Evolutionary conservation across 2,329 filamentous ascomycete species (phyloP), one percentile per base, ranked within the genome.

Genomic region (Aspergillus intermedius): DNA sequence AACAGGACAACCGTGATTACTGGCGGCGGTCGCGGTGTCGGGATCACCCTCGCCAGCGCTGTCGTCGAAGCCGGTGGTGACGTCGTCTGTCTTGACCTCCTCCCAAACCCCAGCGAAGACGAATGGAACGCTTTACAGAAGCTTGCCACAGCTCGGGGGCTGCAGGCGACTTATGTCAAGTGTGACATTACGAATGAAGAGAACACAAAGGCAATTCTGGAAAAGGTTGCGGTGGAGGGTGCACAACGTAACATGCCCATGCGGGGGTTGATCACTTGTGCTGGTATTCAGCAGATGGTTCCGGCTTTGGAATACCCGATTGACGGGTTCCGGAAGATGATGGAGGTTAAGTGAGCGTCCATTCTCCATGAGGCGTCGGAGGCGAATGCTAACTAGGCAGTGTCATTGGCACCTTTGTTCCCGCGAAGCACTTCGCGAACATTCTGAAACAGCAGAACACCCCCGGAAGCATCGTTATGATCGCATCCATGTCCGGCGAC

Each of bases 401-500:
- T 47, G 66, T 70, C 1, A 62, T 63, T 12, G 66, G 66, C n/a
- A 64, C 64, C 0, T 69, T 69, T 32, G 60, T 68, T 37, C 58
- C 63, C 4, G 65, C 64, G 2, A 66, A 67, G 53, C 56, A 59
- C 22, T 61, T 58, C 12, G 64, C 65, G 1, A 56, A 56, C 8
- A 60, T 65, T 65, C 83, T 87, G 78, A 72, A 82, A 19, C 75
- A 77, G 45, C 73, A 80, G 23, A 66, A 70, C 6, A 64, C 71
- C 22, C 70, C 73, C 5, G 83, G 83, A 0, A 85, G 80, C 61
- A 79, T 87, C 51, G 79, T 81, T 12, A 68, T 87, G 60, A 83
- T 87, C 61, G 82, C 77, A n/a, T 84, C 80, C 55, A 87, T 87
- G 83, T 84, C 81, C 55, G 84, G 79, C 15, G 79, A 77, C 4